Base-by-base conservation (phyloP, 1,284 basidiomycete genomes). In the Malassezia equina region DNA sequence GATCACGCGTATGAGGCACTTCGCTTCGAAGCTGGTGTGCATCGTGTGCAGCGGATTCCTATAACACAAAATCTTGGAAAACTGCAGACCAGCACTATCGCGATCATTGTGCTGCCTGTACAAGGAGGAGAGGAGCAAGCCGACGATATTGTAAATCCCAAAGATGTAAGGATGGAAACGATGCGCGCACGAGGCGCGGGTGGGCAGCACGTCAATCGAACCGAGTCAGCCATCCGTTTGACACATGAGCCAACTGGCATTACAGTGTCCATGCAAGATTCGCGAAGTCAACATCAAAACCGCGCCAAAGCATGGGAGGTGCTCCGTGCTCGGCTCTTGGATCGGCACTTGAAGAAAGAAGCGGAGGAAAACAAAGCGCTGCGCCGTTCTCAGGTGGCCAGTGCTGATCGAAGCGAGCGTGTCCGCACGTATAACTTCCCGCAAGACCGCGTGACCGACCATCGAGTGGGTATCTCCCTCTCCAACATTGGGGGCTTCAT, bases 181-280 rank as follows among this genome's bases (percentile, higher is more conserved):
- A 95, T 96, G 91, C 83, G 93, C 17, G 82, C 91, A 0, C 78
- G 90, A 29, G 94, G 94, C 43, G 93, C 94, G 3, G 94, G 94
- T 45, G 93, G 94, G n/a, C 90, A 90, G 80, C 93, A 98, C 77
- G 94, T 98, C 67, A 99, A 98, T 78, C 90, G 88, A 80, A 98
- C 93, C 0, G 94, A 98, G 76, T 95, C 90, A 0, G 94, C 94
- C 1, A 88, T 99, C n/a, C 84, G 94, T 1, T 76, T 98, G 31
- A 94, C 90, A 0, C 94, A 98, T 67, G 77, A 88, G 12, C 93
- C 94, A 0, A 88, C 90, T 1, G 90, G 91, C 0, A 87, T 96
- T 52, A 86, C 85, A 0, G 94, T 98, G 8, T 91, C 90, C 3
- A 96, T 96, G 89, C 94, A 98, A 77, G 93, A 99, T 67, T 90